Base-by-base conservation (phyloP, 2,329 filamentous ascomycete species). In the Colletotrichum siamense region DNA sequence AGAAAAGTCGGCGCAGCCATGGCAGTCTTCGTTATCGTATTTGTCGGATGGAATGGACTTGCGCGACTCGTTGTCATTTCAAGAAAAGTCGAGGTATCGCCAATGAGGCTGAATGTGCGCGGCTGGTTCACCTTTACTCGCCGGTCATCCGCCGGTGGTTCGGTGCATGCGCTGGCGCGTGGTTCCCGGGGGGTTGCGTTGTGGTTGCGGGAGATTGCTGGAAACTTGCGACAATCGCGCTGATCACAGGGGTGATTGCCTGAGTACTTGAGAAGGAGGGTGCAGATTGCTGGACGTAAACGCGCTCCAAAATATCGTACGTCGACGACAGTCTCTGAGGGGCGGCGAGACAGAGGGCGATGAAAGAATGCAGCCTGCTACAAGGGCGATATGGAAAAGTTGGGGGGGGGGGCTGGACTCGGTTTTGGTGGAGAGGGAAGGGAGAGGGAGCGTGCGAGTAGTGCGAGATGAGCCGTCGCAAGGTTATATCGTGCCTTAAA, bases 1-100 rank as follows among this genome's bases (percentile, higher is more conserved):
- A 87, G 80, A 79, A 87, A 90, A 76, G 84, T 82, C 57, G 87
- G 82, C 71, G 86, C 83, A 77, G 88, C 84, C 89, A 91, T 90
- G 78, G 82, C 80, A 76, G 81, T 81, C 72, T 82, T 84, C 36
- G 81, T 79, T 66, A 80, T 73, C 72, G 77, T 76, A 52, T 79
- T 77, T 70, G 82, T 78, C 15, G 82, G 71, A 52, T 81, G 79
- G 71, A 83, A 83, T n/a, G 82, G 82, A 71, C 81, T 85, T 66
- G 81, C 78, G 79, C 82, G 82, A 79, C 77, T 84, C 72, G 82
- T 80, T 65, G 71, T 79, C 69, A 80, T 75, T 65, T 79, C 73
- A 57, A 79, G 28, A 68, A 34, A 66, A 36, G 34, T 75, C 77
- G 80, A 71, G 73, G 55, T 72, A 73, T 79, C 65, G 77, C 75